Evolutionary conservation across 2,329 filamentous ascomycete species (phyloP).

Genomic region (Cytospora leucostoma): DNA sequence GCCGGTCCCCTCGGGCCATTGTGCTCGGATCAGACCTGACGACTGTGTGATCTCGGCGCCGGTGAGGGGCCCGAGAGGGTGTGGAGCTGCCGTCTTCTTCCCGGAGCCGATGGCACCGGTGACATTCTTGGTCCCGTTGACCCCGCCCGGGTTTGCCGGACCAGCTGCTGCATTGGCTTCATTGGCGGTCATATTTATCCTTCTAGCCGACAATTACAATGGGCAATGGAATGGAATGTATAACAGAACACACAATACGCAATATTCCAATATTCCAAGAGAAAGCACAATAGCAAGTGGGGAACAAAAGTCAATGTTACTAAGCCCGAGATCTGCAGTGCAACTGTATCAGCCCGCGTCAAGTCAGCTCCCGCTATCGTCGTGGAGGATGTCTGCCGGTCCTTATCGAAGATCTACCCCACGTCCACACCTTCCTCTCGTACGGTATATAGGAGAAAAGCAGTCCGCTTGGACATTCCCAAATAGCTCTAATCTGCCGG

Average conservation of each 20-base stretch:
- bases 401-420: conserved; percentile 20
- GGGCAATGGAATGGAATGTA: too few relatives aligned
- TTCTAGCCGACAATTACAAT: too few relatives aligned
- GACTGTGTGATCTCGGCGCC: conserved; percentile 57
- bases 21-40: conserved; percentile 49
- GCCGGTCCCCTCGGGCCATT: conserved; percentile 57
- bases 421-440: not conserved
- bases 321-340: not conserved
- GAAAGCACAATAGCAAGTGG: not conserved
- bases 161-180: conserved; percentile 2
- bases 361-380: not conserved
- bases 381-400: not conserved
- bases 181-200: conserved; percentile 22
- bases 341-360: too few relatives aligned
- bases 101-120: conserved; percentile 2
- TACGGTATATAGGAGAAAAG: not conserved
- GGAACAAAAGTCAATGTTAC: not conserved
- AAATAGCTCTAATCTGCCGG: conserved; percentile 7
- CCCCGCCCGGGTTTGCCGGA: not conserved
- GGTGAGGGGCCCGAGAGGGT: conserved; percentile 62
- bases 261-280: not conserved
- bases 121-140: conserved; percentile 14
- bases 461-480: conserved; percentile 16
- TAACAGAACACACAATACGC: not conserved
- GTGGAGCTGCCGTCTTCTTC: conserved; percentile 33